Conservation (phyloP, 208 protist genomes). For the Leishmania braziliensis region DNA sequence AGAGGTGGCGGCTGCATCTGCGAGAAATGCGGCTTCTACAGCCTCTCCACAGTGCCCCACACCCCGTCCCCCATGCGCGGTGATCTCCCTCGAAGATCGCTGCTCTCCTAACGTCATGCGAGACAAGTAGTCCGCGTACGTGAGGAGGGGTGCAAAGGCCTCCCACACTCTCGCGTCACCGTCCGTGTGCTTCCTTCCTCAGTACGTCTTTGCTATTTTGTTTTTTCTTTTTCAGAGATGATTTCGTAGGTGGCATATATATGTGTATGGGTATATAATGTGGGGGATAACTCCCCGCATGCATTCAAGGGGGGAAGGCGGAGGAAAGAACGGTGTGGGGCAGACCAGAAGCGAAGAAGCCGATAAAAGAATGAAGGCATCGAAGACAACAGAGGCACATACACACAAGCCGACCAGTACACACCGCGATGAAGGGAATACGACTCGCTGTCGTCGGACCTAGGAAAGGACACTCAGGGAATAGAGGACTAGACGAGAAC, state of each 20-base stretch:
- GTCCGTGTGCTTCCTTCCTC: too few relatives aligned
- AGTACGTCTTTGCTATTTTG: neutral
- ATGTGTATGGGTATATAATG: too few relatives aligned
- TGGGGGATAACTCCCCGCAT: too few relatives aligned
- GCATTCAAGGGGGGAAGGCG: neutral
- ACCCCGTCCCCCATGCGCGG: neutral
- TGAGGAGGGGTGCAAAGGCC: too few relatives aligned
- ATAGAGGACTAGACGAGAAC: neutral
- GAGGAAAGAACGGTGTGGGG: neutral
- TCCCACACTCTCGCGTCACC: too few relatives aligned
- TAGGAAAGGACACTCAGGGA: neutral
- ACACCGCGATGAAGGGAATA: neutral
- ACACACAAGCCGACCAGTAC: neutral
- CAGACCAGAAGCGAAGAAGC: neutral
- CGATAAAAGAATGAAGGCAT: neutral
- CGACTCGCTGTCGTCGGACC: neutral
- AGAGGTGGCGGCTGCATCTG: neutral
- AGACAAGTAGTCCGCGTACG: neutral
- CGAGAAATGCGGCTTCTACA: neutral
- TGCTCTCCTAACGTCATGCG: neutral
- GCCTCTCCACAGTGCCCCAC: neutral
- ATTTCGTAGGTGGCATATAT: too few relatives aligned
- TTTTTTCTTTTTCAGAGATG: too few relatives aligned
- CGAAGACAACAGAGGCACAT: neutral
- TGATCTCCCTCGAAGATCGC: neutral